Evolutionary conservation across 2,329 filamentous ascomycete genomes (phyloP), one percentile per base, ranked within the genome.

Genomic region (Diaporthe citrichinensis): DNA sequence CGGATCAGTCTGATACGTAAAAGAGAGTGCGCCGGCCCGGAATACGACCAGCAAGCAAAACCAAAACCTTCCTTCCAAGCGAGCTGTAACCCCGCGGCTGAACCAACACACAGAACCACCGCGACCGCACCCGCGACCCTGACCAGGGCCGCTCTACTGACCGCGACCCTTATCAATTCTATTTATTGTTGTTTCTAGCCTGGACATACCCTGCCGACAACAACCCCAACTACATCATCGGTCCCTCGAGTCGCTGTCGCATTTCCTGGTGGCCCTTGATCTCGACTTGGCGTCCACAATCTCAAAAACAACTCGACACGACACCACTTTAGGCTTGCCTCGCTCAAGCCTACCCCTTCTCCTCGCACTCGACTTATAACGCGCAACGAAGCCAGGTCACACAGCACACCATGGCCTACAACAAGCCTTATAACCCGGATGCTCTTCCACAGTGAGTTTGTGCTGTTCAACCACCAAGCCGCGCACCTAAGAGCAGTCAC

Each of bases 361-460:
- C 20, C 20, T 76, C 74, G 46, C 73, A 73, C n/a, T 41, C 58
- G n/a, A 69, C 67, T 69, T 58, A 73, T 62, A 53, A 17, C 55
- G 65, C 44, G 61, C 44, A 14, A 62, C 28, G 46, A 62, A 73
- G 34, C 46, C 46, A 53, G 7, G 73, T 44, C 67, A 46, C 28
- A 58, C 36, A 85, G 83, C 76, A 98, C 36, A 85, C 83, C 77
- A 98, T 98, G 96, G 96, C 96, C 74, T 98, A 98, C 89, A 98
- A 98, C 86, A 92, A 92, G 84, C 91, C 93, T 74, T 97, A 95
- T 87, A 98, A 99, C 84, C 96, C 96, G 46, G 96, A 99, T 88
- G 94, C 95, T 83, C 92, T 99, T 78, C 96, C 96, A 83, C 95
- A 95, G 94, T 97, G 89, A 87, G 93, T 68, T 39, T 65, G 41